Percentiles rank a stretch among this genome's conserved stretches.
phyloP scores from a whole-genome alignment of 2,329 filamentous ascomycete species.

The Sclerotinia trifoliorum region DNA sequence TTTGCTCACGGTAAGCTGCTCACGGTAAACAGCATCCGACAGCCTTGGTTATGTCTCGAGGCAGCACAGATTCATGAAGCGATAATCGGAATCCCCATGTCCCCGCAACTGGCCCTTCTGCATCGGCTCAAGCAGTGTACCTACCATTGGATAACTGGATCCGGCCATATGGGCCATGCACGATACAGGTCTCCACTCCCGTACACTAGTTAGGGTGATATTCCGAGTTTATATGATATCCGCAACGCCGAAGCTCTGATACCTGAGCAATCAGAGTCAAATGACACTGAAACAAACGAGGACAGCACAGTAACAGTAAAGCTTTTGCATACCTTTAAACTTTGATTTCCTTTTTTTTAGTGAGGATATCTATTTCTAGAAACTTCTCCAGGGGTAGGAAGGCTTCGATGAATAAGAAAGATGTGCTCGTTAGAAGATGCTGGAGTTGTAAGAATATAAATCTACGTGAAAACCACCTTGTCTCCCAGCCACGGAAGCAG shows the following conservation, averaged over 20 bases:
- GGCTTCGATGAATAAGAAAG: neutral
- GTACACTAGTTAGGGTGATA: slow-evolving; percentile 29
- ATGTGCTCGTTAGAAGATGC: neutral
- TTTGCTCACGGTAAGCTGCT: neutral
- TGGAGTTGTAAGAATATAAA: neutral
- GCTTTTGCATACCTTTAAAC: slow-evolving; percentile 16
- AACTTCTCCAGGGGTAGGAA: neutral
- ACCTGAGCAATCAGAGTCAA: neutral
- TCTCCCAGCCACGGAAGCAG: slow-evolving; percentile 1
- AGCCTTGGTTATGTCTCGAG: slow-evolving; percentile 35
- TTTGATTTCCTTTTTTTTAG: neutral
- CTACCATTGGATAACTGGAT: slow-evolving; percentile 24
- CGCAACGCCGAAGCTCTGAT: slow-evolving; percentile 23
- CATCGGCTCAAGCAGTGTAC: slow-evolving; percentile 7
- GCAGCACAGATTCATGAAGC: slow-evolving; percentile 19
- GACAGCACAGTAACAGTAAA: neutral
- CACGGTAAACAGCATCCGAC: slow-evolving; percentile 17
- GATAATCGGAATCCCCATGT: slow-evolving; percentile 27
- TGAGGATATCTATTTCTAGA: neutral
- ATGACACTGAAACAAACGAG: neutral
- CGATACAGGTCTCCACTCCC: slow-evolving; percentile 28
- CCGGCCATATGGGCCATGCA: slow-evolving; percentile 36
- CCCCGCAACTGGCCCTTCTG: slow-evolving; percentile 32
- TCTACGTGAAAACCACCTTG: neutral
- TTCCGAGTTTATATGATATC: slow-evolving; percentile 28